A percentile compares a stretch with the other conserved stretches of the same genome.
Evolutionary conservation across 169 alveolate species (phyloP).

Genomic region (Perkinsus olseni): DNA sequence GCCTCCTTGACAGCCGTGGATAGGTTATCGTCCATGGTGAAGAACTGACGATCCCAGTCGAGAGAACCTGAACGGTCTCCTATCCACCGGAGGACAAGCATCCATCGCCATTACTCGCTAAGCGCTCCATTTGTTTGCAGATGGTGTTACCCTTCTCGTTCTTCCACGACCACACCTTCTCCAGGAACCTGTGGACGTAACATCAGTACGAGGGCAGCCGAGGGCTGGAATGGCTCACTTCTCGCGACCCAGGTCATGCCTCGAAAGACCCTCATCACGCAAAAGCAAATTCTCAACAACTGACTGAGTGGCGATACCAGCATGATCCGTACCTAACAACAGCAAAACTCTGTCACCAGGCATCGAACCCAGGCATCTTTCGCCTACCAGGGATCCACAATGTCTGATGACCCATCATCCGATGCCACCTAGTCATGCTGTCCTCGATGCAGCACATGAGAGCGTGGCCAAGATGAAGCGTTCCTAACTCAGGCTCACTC

Average conservation of each 20-base stretch:
- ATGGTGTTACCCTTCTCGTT: conserved; percentile 89
- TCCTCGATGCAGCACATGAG: conserved; percentile 97
- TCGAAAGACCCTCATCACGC: conserved; percentile 79
- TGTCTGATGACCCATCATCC: conserved; percentile 88
- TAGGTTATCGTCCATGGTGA: conserved; percentile 88
- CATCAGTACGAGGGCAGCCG: background rate
- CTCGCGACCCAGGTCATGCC: conserved; percentile 95
- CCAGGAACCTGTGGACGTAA: conserved; percentile 51
- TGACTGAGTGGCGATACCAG: conserved; percentile 99
- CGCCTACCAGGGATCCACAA: conserved; percentile 95
- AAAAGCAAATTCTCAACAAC: conserved; percentile 91
- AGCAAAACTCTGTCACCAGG: background rate
- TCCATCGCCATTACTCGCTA: background rate
- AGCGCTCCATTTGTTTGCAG: conserved; percentile 70
- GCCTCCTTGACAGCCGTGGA: conserved; percentile 92
- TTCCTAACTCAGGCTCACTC: conserved; percentile 43
- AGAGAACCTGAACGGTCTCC: conserved; percentile 61
- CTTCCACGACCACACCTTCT: conserved; percentile 96
- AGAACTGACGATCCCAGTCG: conserved; percentile 95
- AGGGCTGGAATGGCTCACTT: conserved; percentile 18
- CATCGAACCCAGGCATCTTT: conserved; percentile 22
- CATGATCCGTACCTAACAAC: conserved; percentile 74
- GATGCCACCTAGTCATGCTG: conserved; percentile 88
- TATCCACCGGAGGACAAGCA: conserved; percentile 23
- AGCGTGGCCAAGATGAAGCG: conserved; percentile 98